Conservation (phyloP, 805 yeast species). For the Yueomyces sinensis region DNA sequence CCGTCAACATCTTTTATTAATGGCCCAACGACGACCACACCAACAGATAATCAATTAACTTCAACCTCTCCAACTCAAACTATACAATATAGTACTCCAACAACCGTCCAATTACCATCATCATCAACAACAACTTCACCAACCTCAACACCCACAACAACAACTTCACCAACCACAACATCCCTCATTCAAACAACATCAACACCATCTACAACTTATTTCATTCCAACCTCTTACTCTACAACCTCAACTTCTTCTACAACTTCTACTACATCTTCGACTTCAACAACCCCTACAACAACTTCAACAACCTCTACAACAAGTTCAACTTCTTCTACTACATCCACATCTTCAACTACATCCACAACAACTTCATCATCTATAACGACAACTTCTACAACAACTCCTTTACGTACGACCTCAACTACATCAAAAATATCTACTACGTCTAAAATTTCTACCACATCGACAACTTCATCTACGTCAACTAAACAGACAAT, state of each 20-base stretch:
- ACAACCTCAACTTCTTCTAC: slow-evolving; percentile 2
- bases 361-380: not conserved
- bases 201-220: slow-evolving; percentile 1
- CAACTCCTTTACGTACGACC: not conserved
- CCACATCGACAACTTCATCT: slow-evolving; percentile 5
- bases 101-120: no score
- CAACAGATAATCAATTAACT: no score
- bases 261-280: slow-evolving; percentile 2
- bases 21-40: no score
- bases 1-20: no score
- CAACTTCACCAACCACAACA: not conserved
- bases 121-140: not conserved
- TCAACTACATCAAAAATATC: slow-evolving; percentile 1
- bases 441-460: slow-evolving; percentile 1
- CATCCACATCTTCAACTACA: no score
- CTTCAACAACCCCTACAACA: slow-evolving; percentile 1
- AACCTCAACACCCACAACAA: not conserved
- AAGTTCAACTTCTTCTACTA: slow-evolving; percentile 1
- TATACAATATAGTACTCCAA: no score
- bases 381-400: slow-evolving; percentile 2
- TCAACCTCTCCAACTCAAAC: no score
- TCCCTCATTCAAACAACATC: slow-evolving; percentile 1
- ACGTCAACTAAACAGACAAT: no score
- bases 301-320: slow-evolving; percentile 1
- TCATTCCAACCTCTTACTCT: slow-evolving; percentile 1